Base-by-base conservation (phyloP, 169 alveolate species). In the Plasmodium vivax region DNA sequence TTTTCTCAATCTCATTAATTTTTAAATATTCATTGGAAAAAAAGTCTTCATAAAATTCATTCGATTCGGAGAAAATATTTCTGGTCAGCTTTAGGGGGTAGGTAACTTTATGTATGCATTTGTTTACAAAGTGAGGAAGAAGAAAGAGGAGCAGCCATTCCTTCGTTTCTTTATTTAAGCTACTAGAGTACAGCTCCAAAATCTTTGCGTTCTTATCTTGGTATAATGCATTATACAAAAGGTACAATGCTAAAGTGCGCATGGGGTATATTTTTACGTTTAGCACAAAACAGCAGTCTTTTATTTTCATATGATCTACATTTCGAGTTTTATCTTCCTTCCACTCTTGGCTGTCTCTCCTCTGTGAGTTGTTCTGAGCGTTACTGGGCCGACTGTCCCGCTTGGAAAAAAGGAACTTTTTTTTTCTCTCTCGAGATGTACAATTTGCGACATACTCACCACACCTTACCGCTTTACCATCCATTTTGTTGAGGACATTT, bases 1-100 rank as follows among this genome's bases (percentile, higher is more conserved):
- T 87, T 56, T 87, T 87, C 81, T 87, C 93, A 3, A 87, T 87
- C 32, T 87, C 93, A 87, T 87, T 87, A 19, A 87, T 79, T 87
- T 87, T 87, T 87, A 58, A 41, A 71, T 87, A 87, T 77, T 87
- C 93, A 87, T 87, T 87, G n/a, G 93, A 87, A 47, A 87, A 87
- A 77, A 87, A 87, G 56, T 87, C 93, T 87, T 87, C 93, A 87
- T 87, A 87, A 77, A 75, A 87, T 27, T 87, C 93, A 19, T 62
- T 87, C 34, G 93, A 87, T 58, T 87, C 93, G 43, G 74, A 71
- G 43, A 87, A 87, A 10, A 87, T 87, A 87, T 87, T 87, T 75
- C 77, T 87, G 7, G 87, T 87, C 71, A 87, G 27, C 56, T 87
- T 87, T 41, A 87, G 51, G 32, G 93, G 93, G 82, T 75, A 87